Evolutionary conservation across 2,329 filamentous ascomycete genomes (phyloP).

Genomic region (Ophiostoma quercus): DNA sequence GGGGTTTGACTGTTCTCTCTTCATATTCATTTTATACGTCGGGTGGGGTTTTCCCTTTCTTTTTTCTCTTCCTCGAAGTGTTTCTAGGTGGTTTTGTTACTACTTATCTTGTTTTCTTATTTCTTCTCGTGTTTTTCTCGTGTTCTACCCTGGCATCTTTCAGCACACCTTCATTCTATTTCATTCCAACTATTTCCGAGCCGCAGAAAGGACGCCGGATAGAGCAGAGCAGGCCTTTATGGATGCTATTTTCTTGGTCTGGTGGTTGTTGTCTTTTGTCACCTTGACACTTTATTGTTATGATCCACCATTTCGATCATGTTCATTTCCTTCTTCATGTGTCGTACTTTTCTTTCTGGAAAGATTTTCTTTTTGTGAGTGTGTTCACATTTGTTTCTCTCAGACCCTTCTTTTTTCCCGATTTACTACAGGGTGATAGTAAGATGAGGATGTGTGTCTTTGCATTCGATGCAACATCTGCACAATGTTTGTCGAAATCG

Average conservation of each 20-base stretch:
- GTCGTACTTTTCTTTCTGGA: conserved; percentile 9
- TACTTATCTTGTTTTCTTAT: neutral
- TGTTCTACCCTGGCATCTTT: neutral
- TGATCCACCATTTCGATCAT: neutral
- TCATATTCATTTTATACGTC: neutral
- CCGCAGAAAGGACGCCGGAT: neutral
- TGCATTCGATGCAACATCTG: conserved; percentile 1
- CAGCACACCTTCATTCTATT: neutral
- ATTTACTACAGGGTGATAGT: conserved; percentile 4
- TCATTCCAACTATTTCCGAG: neutral
- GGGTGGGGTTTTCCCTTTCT: conserved; percentile 13
- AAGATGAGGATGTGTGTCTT: conserved; percentile 2
- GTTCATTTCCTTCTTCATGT: neutral
- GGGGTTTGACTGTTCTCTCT: neutral
- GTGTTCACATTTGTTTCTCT: conserved; percentile 16
- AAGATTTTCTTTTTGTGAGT: conserved; percentile 14
- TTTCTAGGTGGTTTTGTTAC: conserved; percentile 2
- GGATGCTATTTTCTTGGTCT: neutral
- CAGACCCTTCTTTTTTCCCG: neutral
- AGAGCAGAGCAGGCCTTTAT: neutral
- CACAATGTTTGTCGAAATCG: neutral
- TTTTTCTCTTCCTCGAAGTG: neutral
- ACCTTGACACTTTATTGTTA: neutral
- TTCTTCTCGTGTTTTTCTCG: neutral
- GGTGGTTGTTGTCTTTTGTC: conserved; percentile 1